Base-by-base conservation (phyloP, 2,329 filamentous ascomycete species). In the Ambrosiella cleistominuta region DNA sequence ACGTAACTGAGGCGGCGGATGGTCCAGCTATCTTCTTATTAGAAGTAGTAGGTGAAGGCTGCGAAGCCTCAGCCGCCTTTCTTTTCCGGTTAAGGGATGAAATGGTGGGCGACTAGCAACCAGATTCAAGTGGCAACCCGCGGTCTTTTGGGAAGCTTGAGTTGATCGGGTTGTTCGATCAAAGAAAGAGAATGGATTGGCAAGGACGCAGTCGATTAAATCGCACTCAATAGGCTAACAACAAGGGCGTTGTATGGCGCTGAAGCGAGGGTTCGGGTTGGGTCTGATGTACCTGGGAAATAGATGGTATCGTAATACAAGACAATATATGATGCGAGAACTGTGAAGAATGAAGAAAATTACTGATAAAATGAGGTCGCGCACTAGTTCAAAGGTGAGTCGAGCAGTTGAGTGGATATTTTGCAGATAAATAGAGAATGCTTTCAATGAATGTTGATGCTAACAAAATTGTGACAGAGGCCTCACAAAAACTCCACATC, bases 21-120 rank as follows among this genome's bases (percentile, higher is more conserved):
- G 57, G 38, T 59, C 53, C 53, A 73, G 76, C 72, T 68, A 74
- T 68, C 71, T 74, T 77, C 73, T 80, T 81, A 63, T 55, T 19
- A 13, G 72, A 75, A 12, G 73, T 70, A 63, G 66, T 64, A 64
- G 74, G 71, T 66, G 70, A 66, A 64, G 67, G 65, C 62, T 69
- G 64, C 67, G 73, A 73, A 68, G 77, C 78, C 78, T 81, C 79
- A 77, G 78, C 78, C 71, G 79, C 78, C 72, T 80, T 81, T 70
- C 79, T 75, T 70, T 82, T 82, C 66, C 76, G 74, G 64, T 76
- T 78, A 63, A 68, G 70, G 64, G 77, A 76, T 71, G 78, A 73
- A 81, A 82, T 82, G 66, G 70, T 81, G 58, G 58, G 58, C 58
- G 50, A 54, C 19, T 36, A 19, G 27, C 37, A 13, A 7, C 15